Evolutionary conservation across 176 grass and related monocot genomes (phyloP), one percentile per base, ranked within the genome.

Genomic region (Oryza officinalis): DNA sequence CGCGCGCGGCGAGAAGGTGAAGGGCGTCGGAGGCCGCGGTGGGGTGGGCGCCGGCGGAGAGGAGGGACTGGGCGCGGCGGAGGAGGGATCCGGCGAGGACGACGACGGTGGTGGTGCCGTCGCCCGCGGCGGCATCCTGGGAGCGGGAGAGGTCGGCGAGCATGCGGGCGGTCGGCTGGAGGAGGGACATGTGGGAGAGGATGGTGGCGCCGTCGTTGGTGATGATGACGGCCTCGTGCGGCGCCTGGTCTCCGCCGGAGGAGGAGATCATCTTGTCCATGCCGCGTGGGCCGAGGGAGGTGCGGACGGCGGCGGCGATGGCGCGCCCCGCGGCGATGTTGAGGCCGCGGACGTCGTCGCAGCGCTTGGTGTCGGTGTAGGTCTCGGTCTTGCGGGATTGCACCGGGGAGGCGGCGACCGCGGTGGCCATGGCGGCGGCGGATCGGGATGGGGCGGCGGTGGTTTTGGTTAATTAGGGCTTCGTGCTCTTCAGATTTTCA

Each of bases 241-340:
- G 3, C 31, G 31, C 90, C 73, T 87, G 77, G 60, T 81, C 87
- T 18, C 86, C 84, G 32, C 32, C 32, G 31, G 2, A 3, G 4
- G 91, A 83, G 22, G 78, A 79, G 52, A 97, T 97, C 91, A 94
- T 97, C 89, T 97, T 97, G 82, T 97, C 94, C 94, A 97, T 97
- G 25, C 91, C 94, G 10, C 87, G 87, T 13, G 94, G 94, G 7
- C 94, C 91, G 4, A 97, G 87, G 17, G 91, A 94, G 32, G 94
- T 97, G 71, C 94, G 94, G 50, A 94, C 94, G 0, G 94, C 87
- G 75, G 93, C 94, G n/a, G 94, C 85, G 43, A 97, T 89, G 3
- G 91, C 68, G 23, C 94, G 89, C 28, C 85, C 91, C 0, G 94
- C 87, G 10, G 86, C 43, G 49, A 97, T 97, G 79, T 97, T 97